Base-by-base conservation (phyloP, 371 early-diverging fungal species). In the Lichtheimia corymbifera region DNA sequence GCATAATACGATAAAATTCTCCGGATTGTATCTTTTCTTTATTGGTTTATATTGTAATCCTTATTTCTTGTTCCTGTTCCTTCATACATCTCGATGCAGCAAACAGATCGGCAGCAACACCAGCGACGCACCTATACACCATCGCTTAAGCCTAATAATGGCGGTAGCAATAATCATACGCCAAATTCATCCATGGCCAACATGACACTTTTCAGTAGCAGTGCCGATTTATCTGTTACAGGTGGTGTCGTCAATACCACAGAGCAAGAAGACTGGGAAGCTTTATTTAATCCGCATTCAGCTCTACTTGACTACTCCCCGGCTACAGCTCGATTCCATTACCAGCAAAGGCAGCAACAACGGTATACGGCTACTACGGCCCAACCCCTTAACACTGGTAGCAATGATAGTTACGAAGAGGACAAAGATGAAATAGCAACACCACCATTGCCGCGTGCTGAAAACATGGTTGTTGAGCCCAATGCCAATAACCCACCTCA, bases 231-330 rank as follows among this genome's bases (percentile, higher is more conserved):
- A 35, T 54, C 54, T 2, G 41, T 41, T 13, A 18, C 41, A 3
- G 20, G 7, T 0, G 11, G 6, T 17, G n/a, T 12, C 11, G 41
- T 4, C 11, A 54, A 41, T 12, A 54, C 41, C 0, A 15, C 52
- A 52, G 51, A 54, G 18, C 54, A 22, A 7, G 58, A 58, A 7
- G 62, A 61, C 13, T 64, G 65, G 65, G 65, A 64, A 42, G 57
- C 50, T 41, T 49, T 59, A 41, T 64, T 64, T 50, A 60, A 59
- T 13, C 60, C 65, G 5, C 65, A 59, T 14, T 64, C 25, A 30
- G 41, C 54, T 40, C 54, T 40, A n/a, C n/a, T 54, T 15, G 54
- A 14, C 54, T 35, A 9, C 15, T 54, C 17, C 54, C 41, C 24
- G 41, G 41, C 30, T 35, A 54, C 18, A 14, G 18, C 7, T 54